phyloP scores from a whole-genome alignment of 306 rosid species.

The Cicer bijugum region DNA sequence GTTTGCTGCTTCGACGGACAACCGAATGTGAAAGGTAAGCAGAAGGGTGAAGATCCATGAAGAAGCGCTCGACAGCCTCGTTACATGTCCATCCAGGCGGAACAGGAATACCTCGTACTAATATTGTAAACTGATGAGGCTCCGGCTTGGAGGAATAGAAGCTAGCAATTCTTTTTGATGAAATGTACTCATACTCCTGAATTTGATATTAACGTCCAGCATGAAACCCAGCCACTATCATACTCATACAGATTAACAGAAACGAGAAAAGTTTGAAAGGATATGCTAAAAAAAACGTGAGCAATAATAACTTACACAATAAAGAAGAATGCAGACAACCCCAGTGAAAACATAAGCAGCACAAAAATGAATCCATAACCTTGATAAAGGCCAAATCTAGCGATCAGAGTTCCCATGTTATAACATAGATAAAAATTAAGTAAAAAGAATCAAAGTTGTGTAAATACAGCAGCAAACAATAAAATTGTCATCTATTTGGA shows the following conservation, averaged over 20 bases:
- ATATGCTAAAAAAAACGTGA: conserved; percentile 29
- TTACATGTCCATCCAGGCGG: conserved; percentile 58
- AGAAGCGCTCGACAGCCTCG: conserved; percentile 65
- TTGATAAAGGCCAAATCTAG: conserved; percentile 58
- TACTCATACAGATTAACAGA: conserved; percentile 14
- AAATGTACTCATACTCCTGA: conserved; percentile 72
- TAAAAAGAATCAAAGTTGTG: conserved; percentile 11
- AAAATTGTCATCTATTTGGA: background rate
- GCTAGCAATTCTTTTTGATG: conserved; percentile 63
- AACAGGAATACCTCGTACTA: conserved; percentile 74
- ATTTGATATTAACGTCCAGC: conserved; percentile 41
- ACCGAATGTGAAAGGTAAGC: conserved; percentile 71
- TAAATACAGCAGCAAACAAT: conserved; percentile 5
- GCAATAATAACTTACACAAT: conserved; percentile 61
- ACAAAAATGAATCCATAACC: conserved; percentile 88
- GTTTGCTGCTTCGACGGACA: conserved; percentile 61
- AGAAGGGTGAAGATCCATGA: conserved; percentile 66
- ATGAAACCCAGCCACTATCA: conserved; percentile 28
- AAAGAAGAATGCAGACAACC: conserved; percentile 81
- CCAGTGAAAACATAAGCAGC: conserved; percentile 74
- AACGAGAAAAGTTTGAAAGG: conserved; percentile 23
- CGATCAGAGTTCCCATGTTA: conserved; percentile 53
- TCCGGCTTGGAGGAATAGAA: conserved; percentile 68
- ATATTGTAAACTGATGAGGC: conserved; percentile 63
- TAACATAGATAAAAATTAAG: conserved; percentile 33